Evolutionary conservation across 2,329 filamentous ascomycete species (phyloP), one percentile per base, ranked within the genome.

Genomic region (Microdochium nivale): DNA sequence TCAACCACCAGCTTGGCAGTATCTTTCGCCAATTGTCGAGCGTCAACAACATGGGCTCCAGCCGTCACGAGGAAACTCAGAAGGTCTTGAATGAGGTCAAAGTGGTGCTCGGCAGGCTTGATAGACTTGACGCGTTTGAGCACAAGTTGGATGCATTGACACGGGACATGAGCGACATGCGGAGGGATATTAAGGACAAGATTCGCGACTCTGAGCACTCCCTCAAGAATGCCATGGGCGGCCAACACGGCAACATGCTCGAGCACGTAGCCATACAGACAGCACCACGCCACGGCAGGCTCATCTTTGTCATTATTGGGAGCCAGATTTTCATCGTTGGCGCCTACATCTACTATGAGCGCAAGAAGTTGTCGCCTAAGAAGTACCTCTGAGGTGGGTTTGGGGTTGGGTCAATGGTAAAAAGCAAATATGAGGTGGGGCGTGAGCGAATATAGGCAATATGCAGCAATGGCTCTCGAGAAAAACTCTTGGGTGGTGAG

Each of bases 261-360:
- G 69, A 75, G 54, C 69, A 75, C 56, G 69, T 81, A 47, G 66
- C 72, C 52, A 64, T 59, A 13, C 68, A 77, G 54, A 69, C 71
- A 52, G 64, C 74, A 24, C 75, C 76, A 0, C 71, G 75, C 27
- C 77, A 82, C 64, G 69, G 70, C 19, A 72, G 67, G 56, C 67
- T 83, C 59, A 79, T 95, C 57, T 78, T 86, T 61, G 72, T 90
- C 54, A 78, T 95, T 53, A 74, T 96, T 52, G 83, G 79, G 19
- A 82, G 88, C 56, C 90, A 96, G 70, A 64, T 88, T 48, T 65
- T 90, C 58, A 73, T 95, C 30, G 81, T 81, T 0, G 81, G 70
- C 2, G 79, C 76, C 1, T 96, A 91, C 64, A 67, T 89, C 35
- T 65, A 84, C 53, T 96, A 96, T 71, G 95, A 95, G 79, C 80